A percentile compares a stretch with the other conserved stretches of the same genome.
phyloP scores from a whole-genome alignment of 768 basidiomycete species.

The Tremella yokohamensis region DNA sequence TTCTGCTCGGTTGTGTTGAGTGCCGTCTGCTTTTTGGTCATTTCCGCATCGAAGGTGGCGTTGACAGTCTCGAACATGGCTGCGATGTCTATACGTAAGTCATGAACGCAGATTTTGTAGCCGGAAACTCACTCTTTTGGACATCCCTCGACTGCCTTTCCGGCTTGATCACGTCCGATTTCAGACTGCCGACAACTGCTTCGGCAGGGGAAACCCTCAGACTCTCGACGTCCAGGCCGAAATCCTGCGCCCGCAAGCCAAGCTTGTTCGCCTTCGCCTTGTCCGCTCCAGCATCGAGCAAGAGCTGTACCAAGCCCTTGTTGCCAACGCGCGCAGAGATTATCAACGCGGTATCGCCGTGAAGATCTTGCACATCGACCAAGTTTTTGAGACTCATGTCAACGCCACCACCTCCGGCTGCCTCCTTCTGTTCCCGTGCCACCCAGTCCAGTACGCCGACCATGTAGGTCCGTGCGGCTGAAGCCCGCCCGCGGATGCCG shows the following conservation, averaged over 20 bases:
- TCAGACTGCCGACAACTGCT: conserved; percentile 70
- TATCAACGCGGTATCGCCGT: conserved; percentile 93
- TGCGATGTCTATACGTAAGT: conserved; percentile 66
- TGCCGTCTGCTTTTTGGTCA: conserved; percentile 77
- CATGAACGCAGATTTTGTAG: neutral
- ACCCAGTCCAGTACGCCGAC: conserved; percentile 85
- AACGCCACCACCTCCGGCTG: conserved; percentile 4
- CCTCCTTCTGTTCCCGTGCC: conserved; percentile 59
- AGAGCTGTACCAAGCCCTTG: conserved; percentile 73
- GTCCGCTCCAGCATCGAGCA: conserved; percentile 91
- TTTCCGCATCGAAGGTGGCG: conserved; percentile 73
- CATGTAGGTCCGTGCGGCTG: conserved; percentile 82
- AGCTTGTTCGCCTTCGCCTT: conserved; percentile 83
- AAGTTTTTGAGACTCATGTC: conserved; percentile 54
- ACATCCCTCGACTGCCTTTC: conserved; percentile 67
- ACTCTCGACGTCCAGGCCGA: conserved; percentile 80
- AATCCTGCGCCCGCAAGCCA: conserved; percentile 87
- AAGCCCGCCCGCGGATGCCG: conserved; percentile 81
- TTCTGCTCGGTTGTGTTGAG: conserved; percentile 84
- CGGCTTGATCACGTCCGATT: conserved; percentile 69
- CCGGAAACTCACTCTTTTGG: conserved; percentile 57
- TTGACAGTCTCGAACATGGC: conserved; percentile 75
- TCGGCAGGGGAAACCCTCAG: conserved; percentile 56
- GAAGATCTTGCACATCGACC: conserved; percentile 86
- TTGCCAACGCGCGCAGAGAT: conserved; percentile 93